phyloP scores from a whole-genome alignment of 495 filamentous ascomycete genomes.

The Chaetomium fimeti region DNA sequence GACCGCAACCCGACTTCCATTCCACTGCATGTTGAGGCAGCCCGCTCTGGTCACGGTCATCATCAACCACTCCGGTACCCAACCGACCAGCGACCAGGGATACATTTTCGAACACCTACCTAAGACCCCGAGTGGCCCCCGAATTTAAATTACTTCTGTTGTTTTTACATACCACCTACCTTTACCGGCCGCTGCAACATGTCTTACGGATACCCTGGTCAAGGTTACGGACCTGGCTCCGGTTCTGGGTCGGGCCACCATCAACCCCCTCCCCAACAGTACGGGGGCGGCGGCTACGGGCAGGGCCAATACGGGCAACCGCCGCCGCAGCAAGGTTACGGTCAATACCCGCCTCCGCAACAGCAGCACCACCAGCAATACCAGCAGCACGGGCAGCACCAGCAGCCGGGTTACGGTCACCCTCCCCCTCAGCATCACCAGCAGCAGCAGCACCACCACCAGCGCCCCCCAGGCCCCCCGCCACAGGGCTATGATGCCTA shows the following conservation, averaged over 20 bases:
- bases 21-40: no score
- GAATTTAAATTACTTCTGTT: background rate
- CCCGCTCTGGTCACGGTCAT: no score
- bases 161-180: background rate
- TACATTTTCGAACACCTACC: no score
- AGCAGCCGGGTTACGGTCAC: conserved; percentile 26
- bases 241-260: conserved; percentile 17
- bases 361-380: background rate
- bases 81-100: no score
- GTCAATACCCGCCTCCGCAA: conserved; percentile 37
- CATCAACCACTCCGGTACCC: background rate
- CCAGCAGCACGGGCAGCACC: conserved; percentile 24
- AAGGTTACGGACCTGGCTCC: conserved; percentile 33
- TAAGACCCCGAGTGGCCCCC: background rate
- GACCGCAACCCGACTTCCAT: no score
- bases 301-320: background rate
- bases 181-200: conserved; percentile 4
- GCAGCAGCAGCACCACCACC: conserved; percentile 22
- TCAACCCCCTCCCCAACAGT: conserved; percentile 21
- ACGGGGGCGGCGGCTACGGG: conserved; percentile 20
- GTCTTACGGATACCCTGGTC: conserved; percentile 39
- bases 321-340: conserved; percentile 13
- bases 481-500: conserved; percentile 42
- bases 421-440: conserved; percentile 34
- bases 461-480: conserved; percentile 35